Conservation (phyloP, 345 rosid genomes). For the Clarkia xantiana region DNA sequence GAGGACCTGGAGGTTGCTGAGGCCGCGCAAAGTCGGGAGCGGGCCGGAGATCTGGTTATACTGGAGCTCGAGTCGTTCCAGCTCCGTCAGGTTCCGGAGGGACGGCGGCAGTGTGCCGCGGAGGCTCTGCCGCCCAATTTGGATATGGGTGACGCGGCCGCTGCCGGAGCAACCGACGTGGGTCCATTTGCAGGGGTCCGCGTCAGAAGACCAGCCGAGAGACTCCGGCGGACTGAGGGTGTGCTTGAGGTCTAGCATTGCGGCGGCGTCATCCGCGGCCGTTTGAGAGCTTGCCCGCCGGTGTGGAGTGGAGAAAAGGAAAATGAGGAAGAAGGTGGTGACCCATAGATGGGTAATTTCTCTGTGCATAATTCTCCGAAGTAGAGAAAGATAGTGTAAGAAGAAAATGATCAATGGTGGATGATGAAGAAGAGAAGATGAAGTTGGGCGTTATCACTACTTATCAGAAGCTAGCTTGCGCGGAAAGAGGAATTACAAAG, state of each 20-base stretch:
- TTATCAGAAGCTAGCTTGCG: no score
- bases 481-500: no score
- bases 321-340: no score
- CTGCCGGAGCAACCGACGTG: conserved; percentile 39
- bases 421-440: no score
- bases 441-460: no score
- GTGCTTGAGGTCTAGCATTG: conserved; percentile 49
- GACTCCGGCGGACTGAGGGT: conserved; percentile 36
- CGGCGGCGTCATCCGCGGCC: conserved; percentile 23
- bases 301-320: no score
- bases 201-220: conserved; percentile 70
- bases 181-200: conserved; percentile 69
- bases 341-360: no score
- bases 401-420: no score
- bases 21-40: conserved; percentile 47
- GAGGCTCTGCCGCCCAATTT: conserved; percentile 57
- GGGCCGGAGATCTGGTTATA: conserved; percentile 62
- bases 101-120: conserved; percentile 55
- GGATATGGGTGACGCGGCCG: conserved; percentile 66
- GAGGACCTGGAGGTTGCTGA: conserved; percentile 49
- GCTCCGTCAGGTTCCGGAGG: conserved; percentile 37
- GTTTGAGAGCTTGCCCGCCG: no score
- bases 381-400: no score
- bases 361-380: no score
- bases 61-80: conserved; percentile 68